Evolutionary conservation across 2,329 filamentous ascomycete species (phyloP).

Genomic region (Phoma sp.): DNA sequence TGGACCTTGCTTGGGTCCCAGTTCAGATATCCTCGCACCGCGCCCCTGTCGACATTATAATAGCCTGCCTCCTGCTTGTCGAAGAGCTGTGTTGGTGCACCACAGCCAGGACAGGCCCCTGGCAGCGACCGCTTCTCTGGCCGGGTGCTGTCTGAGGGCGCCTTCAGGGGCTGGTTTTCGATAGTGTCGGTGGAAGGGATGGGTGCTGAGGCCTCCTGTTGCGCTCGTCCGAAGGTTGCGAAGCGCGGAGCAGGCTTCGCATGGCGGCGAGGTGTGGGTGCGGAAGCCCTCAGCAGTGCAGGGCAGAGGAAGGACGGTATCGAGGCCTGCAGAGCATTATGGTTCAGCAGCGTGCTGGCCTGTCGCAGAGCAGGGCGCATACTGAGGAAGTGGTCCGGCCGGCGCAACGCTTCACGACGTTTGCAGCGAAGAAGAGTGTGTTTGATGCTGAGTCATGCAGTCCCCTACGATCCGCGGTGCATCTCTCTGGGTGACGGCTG

Average conservation of each 20-base stretch:
- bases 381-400: slow-evolving; percentile 12
- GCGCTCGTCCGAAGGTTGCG: slow-evolving; percentile 31
- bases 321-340: slow-evolving; percentile 32
- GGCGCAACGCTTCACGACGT: neutral
- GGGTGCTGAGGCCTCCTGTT: slow-evolving; percentile 24
- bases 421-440: neutral
- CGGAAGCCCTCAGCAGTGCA: slow-evolving; percentile 34
- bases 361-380: slow-evolving; percentile 45
- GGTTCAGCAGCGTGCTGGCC: slow-evolving; percentile 35
- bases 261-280: slow-evolving; percentile 17
- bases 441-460: slow-evolving; percentile 10
- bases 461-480: neutral
- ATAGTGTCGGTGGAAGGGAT: slow-evolving; percentile 12
- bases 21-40: slow-evolving; percentile 52
- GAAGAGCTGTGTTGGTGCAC: slow-evolving; percentile 65
- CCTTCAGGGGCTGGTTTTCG: neutral
- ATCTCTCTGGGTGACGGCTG: slow-evolving; percentile 12
- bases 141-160: neutral
- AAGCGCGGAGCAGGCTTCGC: slow-evolving; percentile 25
- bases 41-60: slow-evolving; percentile 60
- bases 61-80: slow-evolving; percentile 64
- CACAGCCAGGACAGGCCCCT: slow-evolving; percentile 67
- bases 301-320: slow-evolving; percentile 48
- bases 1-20: slow-evolving; percentile 31
- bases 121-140: slow-evolving; percentile 50